Evolutionary conservation across 148 eudicot species (phyloP).

Genomic region (Polygonum maritimum): DNA sequence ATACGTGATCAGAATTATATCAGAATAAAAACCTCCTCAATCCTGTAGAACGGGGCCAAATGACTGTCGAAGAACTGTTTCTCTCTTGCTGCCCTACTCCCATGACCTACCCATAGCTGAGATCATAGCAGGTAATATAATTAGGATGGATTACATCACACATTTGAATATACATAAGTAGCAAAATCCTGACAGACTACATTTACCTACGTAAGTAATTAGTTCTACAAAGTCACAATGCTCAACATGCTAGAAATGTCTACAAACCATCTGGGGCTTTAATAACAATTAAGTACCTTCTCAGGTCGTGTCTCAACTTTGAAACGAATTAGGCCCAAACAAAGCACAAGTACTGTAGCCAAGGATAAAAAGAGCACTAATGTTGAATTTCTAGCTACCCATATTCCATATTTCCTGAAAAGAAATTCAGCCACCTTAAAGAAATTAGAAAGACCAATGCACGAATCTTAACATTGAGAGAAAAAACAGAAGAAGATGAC

Average conservation of each 20-base stretch:
- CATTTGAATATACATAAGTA: neutral
- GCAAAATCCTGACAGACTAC: neutral
- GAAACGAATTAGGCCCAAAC: conserved; percentile 80
- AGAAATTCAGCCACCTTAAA: conserved; percentile 8
- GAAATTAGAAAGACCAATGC: neutral
- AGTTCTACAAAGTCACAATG: neutral
- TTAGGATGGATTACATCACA: neutral
- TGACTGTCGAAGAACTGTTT: conserved; percentile 84
- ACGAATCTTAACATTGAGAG: neutral
- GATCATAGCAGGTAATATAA: conserved; percentile 15
- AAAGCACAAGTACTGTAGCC: conserved; percentile 59
- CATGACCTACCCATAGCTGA: conserved; percentile 98
- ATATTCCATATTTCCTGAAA: conserved; percentile 83
- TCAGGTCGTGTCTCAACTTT: conserved; percentile 95
- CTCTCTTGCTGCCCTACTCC: conserved; percentile 92
- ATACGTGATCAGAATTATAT: conserved; percentile 4
- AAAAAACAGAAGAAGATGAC: conserved; percentile 4
- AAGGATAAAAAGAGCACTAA: conserved; percentile 70
- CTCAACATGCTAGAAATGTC: neutral
- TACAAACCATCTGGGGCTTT: neutral
- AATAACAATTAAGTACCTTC: conserved; percentile 47
- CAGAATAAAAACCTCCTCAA: conserved; percentile 67
- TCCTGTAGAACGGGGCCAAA: conserved; percentile 94
- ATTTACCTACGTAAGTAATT: neutral
- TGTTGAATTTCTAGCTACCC: conserved; percentile 84